These are phyloP conservation scores for Aspergillus hancockii DNA, from an alignment of 495 filamentous ascomycete genomes.

Conservation along the genomic window DNA sequence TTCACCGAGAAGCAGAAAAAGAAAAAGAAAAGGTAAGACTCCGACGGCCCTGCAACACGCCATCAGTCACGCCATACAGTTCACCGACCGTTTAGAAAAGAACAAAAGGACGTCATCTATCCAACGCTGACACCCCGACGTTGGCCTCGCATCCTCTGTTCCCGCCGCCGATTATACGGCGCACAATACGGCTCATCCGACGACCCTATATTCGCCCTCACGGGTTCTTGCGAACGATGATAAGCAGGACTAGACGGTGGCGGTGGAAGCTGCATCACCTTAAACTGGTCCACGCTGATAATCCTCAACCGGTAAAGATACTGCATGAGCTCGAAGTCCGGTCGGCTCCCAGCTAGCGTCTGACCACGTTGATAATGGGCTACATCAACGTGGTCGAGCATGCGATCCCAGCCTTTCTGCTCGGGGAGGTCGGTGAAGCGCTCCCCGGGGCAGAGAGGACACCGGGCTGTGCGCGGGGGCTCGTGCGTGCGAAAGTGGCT, in stretches of 20 bases:
- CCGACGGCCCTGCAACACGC: not conserved
- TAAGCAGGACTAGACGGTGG: slow-evolving; percentile 46
- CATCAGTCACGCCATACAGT: not conserved
- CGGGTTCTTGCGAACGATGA: slow-evolving; percentile 43
- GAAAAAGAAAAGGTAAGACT: not conserved
- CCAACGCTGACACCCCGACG: slow-evolving; percentile 39
- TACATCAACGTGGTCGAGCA: slow-evolving; percentile 42
- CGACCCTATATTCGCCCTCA: slow-evolving; percentile 44
- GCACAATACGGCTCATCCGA: slow-evolving; percentile 49
- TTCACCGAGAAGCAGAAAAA: not conserved
- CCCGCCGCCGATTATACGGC: slow-evolving; percentile 46
- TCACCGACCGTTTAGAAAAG: not conserved
- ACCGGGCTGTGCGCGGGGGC: slow-evolving; percentile 40
- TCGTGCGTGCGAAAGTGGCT: slow-evolving; percentile 45
- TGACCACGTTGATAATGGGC: slow-evolving; percentile 42
- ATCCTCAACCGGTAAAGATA: slow-evolving; percentile 44
- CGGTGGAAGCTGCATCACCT: slow-evolving; percentile 45
- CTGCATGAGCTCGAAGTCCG: slow-evolving; percentile 49
- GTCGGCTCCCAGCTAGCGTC: slow-evolving; percentile 40
- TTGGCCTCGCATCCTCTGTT: slow-evolving; percentile 44
- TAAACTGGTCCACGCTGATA: slow-evolving; percentile 49
- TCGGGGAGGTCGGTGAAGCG: slow-evolving; percentile 33
- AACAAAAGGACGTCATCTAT: slow-evolving; percentile 21
- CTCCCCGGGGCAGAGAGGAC: slow-evolving; percentile 39
- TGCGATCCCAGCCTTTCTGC: slow-evolving; percentile 36